Conservation (phyloP, 495 filamentous ascomycete species). For the Xylaria acuta region DNA sequence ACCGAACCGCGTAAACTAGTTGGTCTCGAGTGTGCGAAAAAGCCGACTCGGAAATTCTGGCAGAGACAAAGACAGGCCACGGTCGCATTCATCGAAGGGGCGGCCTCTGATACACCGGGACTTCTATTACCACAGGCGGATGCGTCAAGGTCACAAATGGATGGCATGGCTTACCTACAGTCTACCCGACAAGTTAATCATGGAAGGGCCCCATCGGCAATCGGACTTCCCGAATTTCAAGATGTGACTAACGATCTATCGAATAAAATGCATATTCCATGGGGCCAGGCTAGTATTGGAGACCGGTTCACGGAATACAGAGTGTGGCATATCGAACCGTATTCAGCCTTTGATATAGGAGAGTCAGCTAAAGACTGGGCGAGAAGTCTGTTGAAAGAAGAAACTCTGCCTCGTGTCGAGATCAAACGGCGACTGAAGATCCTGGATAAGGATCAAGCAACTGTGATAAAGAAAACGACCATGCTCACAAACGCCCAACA, state of each 20-base stretch:
- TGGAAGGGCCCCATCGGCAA: background rate
- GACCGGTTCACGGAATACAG: constrained; percentile 1
- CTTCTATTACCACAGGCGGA: background rate
- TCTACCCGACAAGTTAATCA: background rate
- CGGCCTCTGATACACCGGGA: background rate
- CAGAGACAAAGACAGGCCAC: background rate
- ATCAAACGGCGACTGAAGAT: constrained; percentile 6
- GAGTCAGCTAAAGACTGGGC: background rate
- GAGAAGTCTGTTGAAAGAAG: background rate
- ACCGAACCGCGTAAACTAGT: background rate
- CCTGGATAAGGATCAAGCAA: background rate
- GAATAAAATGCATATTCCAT: background rate
- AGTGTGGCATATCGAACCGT: background rate
- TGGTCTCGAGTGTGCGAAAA: background rate
- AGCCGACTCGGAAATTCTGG: background rate
- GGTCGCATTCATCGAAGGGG: constrained; percentile 3
- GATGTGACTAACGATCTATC: background rate
- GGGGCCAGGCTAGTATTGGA: background rate
- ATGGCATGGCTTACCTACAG: background rate
- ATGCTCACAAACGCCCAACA: background rate
- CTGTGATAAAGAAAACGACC: background rate
- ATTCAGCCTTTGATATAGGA: background rate
- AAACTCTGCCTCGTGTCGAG: background rate
- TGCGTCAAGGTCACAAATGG: background rate
- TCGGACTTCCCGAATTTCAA: constrained; percentile 8